phyloP scores from a whole-genome alignment of 306 rosid genomes.

The Trichosanthes cucumerina region DNA sequence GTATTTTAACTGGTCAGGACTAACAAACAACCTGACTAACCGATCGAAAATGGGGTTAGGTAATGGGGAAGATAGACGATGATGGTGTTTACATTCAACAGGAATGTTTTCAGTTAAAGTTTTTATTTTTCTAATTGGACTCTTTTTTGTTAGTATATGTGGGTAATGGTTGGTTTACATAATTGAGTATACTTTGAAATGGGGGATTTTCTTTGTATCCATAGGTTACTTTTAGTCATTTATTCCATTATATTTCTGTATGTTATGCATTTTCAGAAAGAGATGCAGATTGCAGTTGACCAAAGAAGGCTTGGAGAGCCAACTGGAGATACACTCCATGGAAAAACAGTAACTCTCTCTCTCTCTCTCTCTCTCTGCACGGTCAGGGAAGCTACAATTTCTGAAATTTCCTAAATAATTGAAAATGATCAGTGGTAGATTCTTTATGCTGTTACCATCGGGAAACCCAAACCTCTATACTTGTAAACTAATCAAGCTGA shows the following conservation, averaged over 20 bases:
- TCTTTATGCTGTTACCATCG: neutral
- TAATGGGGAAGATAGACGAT: neutral
- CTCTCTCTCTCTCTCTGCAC: neutral
- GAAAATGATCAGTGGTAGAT: neutral
- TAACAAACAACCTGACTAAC: too few relatives aligned
- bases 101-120: neutral
- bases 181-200: neutral
- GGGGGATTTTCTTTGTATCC: neutral
- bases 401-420: neutral
- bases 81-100: neutral
- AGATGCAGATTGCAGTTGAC: constrained; percentile 48
- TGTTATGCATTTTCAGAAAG: constrained; percentile 39
- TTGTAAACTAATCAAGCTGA: neutral
- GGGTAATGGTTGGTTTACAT: neutral
- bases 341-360: constrained; percentile 64
- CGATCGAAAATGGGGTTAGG: too few relatives aligned
- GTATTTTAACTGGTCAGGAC: too few relatives aligned
- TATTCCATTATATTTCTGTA: neutral
- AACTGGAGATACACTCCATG: constrained; percentile 53
- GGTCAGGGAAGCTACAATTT: neutral
- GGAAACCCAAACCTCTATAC: neutral
- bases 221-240: neutral
- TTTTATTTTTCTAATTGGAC: neutral
- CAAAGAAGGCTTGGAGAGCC: constrained; percentile 77
- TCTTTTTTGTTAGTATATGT: neutral